These are phyloP conservation scores for Ophiognomonia clavigignenti-juglandacearum DNA, from an alignment of 2,329 filamentous ascomycete species.

Conservation along the genomic window DNA sequence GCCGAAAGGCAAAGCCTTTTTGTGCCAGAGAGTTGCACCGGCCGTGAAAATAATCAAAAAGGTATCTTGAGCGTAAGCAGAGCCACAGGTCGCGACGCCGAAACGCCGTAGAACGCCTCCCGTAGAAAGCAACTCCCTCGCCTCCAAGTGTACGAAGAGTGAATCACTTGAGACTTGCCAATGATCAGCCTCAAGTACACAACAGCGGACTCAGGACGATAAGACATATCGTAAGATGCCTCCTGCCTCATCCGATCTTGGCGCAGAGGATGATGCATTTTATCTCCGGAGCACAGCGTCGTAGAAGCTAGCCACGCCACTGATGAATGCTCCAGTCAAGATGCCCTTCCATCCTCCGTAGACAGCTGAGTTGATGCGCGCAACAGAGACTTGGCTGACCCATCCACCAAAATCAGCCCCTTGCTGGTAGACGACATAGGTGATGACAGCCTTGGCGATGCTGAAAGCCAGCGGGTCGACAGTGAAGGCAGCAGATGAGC, in stretches of 20 bases:
- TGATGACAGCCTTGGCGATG: slow-evolving; percentile 76
- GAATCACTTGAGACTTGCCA: background rate
- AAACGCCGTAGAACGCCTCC: slow-evolving; percentile 14
- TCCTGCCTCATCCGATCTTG: background rate
- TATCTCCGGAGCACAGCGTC: slow-evolving; percentile 72
- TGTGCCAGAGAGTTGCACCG: background rate
- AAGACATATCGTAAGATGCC: no score
- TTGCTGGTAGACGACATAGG: slow-evolving; percentile 75
- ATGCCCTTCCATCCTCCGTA: slow-evolving; percentile 69
- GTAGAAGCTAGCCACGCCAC: slow-evolving; percentile 66
- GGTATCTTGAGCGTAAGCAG: slow-evolving; percentile 9
- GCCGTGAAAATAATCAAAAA: slow-evolving; percentile 3
- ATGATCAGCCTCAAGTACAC: background rate
- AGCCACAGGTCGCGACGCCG: slow-evolving; percentile 12
- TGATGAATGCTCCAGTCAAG: slow-evolving; percentile 63
- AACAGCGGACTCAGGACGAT: background rate
- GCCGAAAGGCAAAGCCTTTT: no score
- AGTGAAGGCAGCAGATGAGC: slow-evolving; percentile 46
- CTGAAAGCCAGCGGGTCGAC: slow-evolving; percentile 90
- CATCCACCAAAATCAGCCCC: slow-evolving; percentile 59
- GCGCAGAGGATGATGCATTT: background rate
- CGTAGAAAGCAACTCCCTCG: slow-evolving; percentile 1
- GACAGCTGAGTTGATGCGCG: slow-evolving; percentile 59
- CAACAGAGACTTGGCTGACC: slow-evolving; percentile 54
- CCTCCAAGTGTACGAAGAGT: background rate